Evolutionary conservation across 1,139 yeast genomes (phyloP), one percentile per base, ranked within the genome.

Genomic region (Chernovozyma sophiae-reginae): DNA sequence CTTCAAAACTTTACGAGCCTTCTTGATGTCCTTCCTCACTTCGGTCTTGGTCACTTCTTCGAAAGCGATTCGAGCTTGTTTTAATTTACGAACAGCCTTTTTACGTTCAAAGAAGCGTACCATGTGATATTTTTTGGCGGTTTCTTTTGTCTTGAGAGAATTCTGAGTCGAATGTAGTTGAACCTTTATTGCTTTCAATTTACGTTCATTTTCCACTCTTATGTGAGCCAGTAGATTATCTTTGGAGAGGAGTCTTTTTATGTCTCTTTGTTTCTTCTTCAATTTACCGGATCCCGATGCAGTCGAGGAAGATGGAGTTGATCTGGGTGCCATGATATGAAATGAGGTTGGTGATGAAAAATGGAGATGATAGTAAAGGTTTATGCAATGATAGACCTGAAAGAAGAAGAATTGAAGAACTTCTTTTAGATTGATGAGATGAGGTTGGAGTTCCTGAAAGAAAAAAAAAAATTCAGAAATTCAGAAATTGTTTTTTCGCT

Each of bases 41-140:
- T 64, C 72, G 8, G 68, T 60, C 35, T 56, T 55, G 27, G 63
- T 53, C 13, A 70, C 61, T 26, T 62, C 68, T 23, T 64, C 72
- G 35, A 68, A 54, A 19, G 64, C 65, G 40, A 77, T 81, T 42
- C 66, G 65, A 2, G 81, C 79, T 46, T 81, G 81, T 45, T 82
- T 83, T 51, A 87, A 77, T 44, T 71, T 77, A 51, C 97, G 72
- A 24, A 76, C 52, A 1, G 97, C 95, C 72, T 92, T 94, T 64
- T 90, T 87, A 51, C 75, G 76, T 58, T 92, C 98, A 45, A 92
- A 86, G 54, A 94, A 92, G 46, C 94, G 73, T 34, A 92, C 92
- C 94, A 89, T 90, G 54, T 87, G 97, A 58, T 94, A 92, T 60
- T 82, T 86, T 48, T 81, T 75, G n/a, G 87, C 79, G 32, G 74